Base-by-base conservation (phyloP, 2,329 filamentous ascomycete species). In the Nigrospora osmanthi region DNA sequence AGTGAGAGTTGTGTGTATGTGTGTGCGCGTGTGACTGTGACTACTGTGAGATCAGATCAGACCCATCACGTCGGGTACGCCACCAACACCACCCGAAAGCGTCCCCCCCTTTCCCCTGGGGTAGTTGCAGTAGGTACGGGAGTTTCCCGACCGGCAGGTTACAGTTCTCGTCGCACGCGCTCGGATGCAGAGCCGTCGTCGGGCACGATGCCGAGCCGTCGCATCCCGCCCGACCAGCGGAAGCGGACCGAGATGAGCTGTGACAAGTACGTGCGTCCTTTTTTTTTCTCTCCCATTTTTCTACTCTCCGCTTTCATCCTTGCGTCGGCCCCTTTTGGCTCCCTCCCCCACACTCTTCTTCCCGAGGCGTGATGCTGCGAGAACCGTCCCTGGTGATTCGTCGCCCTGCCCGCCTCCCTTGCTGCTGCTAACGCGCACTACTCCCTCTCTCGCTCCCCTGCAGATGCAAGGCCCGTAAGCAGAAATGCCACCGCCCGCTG, bases 401-500 rank as follows among this genome's bases (percentile, higher is more conserved):
- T 28, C 23, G 23, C 23, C 23, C 23, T 28, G 23, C 23, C 23
- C 23, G 4, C 19, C 19, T 23, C 7, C 23, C 23, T 10, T 28
- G 23, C 23, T 28, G 23, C 23, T 28, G 23, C 23, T 28, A 10
- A 28, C 23, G 23, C 23, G 23, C 23, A 28, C 7, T 28, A 4
- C 9, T 28, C 23, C 9, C 23, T 6, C 23, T 28, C 23, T 7
- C 23, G 2, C 23, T 7, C 1, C 2, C 5, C 32, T 12, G 13
- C n/a, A 49, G 68, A 47, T 71, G 68, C 61, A 70, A 70, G 57
- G 64, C 62, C 46, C 58, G 68, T 38, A 70, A 70, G 53, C 68
- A 70, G 47, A 71, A 71, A 53, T 71, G 68, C 55, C 56, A 64
- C 45, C 62, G 63, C 30, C 58, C 62, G 45, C 54, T 61, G 40